Conservation (phyloP, 176 grass and related monocot species). For the Tillandsia leiboldiana region DNA sequence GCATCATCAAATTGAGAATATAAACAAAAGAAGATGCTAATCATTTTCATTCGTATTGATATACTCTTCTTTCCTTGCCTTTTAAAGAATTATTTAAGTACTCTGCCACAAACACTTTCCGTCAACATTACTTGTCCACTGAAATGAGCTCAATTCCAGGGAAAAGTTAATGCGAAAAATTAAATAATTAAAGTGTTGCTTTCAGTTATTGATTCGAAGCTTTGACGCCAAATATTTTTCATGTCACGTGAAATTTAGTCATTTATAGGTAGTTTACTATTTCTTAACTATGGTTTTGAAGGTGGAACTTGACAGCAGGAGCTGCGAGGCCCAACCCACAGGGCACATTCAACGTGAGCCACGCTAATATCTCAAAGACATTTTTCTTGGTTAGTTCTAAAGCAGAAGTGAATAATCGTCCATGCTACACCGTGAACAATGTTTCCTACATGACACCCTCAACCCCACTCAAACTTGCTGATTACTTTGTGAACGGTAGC, state of each 20-base stretch:
- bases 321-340: conserved; percentile 10
- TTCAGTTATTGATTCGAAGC: neutral
- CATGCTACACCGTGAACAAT: neutral
- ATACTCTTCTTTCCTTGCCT: no score
- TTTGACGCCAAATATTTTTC: neutral
- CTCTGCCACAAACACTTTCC: no score
- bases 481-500: conserved; percentile 1
- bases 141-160: no score
- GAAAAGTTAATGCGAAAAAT: no score
- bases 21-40: no score
- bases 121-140: no score
- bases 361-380: conserved; percentile 3
- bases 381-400: conserved; percentile 1
- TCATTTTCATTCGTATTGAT: no score
- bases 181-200: no score
- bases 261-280: neutral
- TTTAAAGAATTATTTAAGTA: no score
- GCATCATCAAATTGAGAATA: no score
- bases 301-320: conserved; percentile 6
- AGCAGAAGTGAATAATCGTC: neutral
- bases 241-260: neutral
- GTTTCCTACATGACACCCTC: neutral
- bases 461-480: conserved; percentile 2
- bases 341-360: conserved; percentile 6
- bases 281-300: conserved; percentile 1